phyloP scores from a whole-genome alignment of 805 yeast genomes.

The Jamesozyma jinghongensis region DNA sequence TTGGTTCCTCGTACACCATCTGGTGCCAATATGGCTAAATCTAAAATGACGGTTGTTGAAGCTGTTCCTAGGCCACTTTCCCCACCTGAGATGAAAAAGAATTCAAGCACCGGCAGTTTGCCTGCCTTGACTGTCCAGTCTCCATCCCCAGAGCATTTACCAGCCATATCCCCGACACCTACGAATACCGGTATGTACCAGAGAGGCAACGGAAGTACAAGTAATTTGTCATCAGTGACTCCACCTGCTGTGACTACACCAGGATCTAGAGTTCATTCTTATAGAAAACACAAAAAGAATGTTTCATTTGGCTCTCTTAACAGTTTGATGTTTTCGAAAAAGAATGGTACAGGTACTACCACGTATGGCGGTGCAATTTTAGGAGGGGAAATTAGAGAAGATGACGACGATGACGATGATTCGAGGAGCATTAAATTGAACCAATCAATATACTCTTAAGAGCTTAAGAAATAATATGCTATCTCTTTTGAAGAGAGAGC shows the following conservation, averaged over 20 bases:
- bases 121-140: constrained; percentile 4
- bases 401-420: constrained; percentile 20
- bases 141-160: not conserved
- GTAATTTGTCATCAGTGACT: constrained; percentile 11
- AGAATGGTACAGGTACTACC: constrained; percentile 15
- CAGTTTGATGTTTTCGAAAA: constrained; percentile 29
- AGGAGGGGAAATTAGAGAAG: constrained; percentile 26
- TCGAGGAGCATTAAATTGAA: constrained; percentile 19
- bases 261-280: constrained; percentile 19
- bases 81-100: constrained; percentile 7
- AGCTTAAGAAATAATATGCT: not conserved
- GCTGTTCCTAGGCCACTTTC: not conserved
- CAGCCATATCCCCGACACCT: not conserved
- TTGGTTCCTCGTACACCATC: constrained; percentile 4
- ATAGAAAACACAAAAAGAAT: constrained; percentile 28
- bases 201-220: constrained; percentile 19
- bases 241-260: not conserved
- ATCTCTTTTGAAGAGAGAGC: too few relatives aligned
- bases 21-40: not conserved
- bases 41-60: not conserved
- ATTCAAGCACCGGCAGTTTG: constrained; percentile 11
- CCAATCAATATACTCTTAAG: constrained; percentile 25
- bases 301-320: constrained; percentile 30
- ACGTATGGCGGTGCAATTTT: constrained; percentile 21
- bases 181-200: constrained; percentile 12